These are phyloP conservation scores for Gigaspora rosea DNA, from an alignment of 192 early-diverging fungal genomes.

Conservation along the genomic window DNA sequence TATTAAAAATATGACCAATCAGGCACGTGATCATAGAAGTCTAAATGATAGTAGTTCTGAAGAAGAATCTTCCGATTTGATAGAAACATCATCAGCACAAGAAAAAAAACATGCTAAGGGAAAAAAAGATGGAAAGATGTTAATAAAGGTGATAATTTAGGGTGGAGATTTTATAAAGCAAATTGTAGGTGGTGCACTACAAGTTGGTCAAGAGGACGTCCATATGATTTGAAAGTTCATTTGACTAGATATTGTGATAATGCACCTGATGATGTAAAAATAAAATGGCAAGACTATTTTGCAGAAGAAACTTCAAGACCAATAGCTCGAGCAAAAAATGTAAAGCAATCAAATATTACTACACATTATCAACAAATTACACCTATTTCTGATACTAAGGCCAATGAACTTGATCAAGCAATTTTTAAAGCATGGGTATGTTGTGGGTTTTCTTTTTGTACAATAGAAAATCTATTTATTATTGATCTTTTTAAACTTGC, in stretches of 20 bases:
- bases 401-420: neutral
- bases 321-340: neutral
- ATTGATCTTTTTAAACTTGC: neutral
- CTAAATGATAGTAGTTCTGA: no score
- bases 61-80: no score
- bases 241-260: neutral
- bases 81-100: no score
- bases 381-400: neutral
- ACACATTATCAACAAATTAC: neutral
- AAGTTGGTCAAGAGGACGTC: no score
- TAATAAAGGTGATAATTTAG: neutral
- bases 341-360: neutral
- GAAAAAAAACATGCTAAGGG: neutral
- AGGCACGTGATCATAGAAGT: no score
- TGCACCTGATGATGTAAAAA: neutral
- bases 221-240: neutral
- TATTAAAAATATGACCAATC: neutral
- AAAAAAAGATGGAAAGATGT: neutral
- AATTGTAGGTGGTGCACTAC: no score
- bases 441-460: neutral
- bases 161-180: no score
- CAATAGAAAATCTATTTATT: neutral
- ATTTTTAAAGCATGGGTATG: neutral
- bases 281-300: neutral
- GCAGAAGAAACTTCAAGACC: neutral